Conservation (phyloP, 2,329 filamentous ascomycete species). For the Penicillium corylophilum region DNA sequence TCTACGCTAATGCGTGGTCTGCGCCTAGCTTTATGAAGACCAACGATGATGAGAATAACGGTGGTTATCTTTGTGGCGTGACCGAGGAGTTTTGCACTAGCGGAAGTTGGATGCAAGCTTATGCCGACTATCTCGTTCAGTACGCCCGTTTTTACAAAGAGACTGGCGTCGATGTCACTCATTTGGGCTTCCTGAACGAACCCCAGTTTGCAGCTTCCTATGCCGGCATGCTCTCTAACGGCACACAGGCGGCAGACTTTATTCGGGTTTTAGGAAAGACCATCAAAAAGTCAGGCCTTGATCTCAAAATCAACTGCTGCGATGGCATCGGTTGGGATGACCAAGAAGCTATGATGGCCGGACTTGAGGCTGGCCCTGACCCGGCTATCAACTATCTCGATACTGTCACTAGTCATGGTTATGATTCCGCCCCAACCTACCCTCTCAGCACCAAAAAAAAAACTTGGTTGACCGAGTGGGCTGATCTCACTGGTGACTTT, state of each 20-base stretch:
- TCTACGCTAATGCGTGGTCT: slow-evolving; percentile 53
- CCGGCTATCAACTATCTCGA: slow-evolving; percentile 38
- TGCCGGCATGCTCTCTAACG: slow-evolving; percentile 44
- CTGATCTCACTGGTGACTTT: slow-evolving; percentile 48
- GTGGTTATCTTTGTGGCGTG: slow-evolving; percentile 50
- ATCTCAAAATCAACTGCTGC: slow-evolving; percentile 46
- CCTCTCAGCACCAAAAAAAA: slow-evolving; percentile 44
- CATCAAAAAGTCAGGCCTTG: slow-evolving; percentile 38
- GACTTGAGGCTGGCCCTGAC: slow-evolving; percentile 34
- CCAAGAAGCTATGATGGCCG: slow-evolving; percentile 38
- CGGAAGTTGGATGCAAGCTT: slow-evolving; percentile 51
- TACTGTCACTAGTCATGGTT: slow-evolving; percentile 45
- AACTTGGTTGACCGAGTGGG: slow-evolving; percentile 56
- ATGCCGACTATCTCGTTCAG: slow-evolving; percentile 50
- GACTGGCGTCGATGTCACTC: slow-evolving; percentile 41
- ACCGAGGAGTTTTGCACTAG: slow-evolving; percentile 38
- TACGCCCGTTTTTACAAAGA: slow-evolving; percentile 47
- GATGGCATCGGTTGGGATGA: slow-evolving; percentile 46
- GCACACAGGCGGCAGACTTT: slow-evolving; percentile 52
- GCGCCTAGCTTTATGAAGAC: slow-evolving; percentile 56
- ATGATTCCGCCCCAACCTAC: slow-evolving; percentile 42
- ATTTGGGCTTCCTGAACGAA: slow-evolving; percentile 49
- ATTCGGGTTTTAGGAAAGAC: slow-evolving; percentile 49
- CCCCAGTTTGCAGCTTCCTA: slow-evolving; percentile 33
- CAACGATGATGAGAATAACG: slow-evolving; percentile 44